These are phyloP conservation scores for Hanseniaspora osmophila DNA, from an alignment of 805 yeast genomes.

Conservation along the genomic window DNA sequence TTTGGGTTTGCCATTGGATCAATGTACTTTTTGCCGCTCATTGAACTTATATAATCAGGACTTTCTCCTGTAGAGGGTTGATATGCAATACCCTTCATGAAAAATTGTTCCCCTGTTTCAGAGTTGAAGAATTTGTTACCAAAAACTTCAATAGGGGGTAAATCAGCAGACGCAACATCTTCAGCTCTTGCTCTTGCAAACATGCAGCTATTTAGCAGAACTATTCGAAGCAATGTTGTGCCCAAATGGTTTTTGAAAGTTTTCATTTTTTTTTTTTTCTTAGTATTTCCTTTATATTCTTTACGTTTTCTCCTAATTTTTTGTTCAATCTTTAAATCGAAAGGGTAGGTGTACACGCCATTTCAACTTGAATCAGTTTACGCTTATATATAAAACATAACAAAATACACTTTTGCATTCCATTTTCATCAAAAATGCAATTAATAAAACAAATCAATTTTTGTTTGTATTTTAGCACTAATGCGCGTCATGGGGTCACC, in stretches of 20 bases:
- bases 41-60: no score
- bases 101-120: conserved; percentile 67
- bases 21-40: conserved; percentile 19
- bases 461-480: no score
- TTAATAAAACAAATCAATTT: no score
- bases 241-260: neutral
- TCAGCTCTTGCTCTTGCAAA: neutral
- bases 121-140: conserved; percentile 71
- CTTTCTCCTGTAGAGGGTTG: conserved; percentile 33
- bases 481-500: no score
- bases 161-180: neutral
- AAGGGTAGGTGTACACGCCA: no score
- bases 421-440: no score
- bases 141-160: conserved; percentile 36
- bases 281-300: no score
- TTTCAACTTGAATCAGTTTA: no score
- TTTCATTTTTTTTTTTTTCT: no score
- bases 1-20: conserved; percentile 69
- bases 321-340: neutral
- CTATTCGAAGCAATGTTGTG: neutral
- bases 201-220: neutral
- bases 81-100: conserved; percentile 77
- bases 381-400: no score
- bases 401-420: no score
- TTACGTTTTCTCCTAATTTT: neutral